These are phyloP conservation scores for Camelina laxa DNA, from an alignment of 345 rosid species.

Conservation along the genomic window DNA sequence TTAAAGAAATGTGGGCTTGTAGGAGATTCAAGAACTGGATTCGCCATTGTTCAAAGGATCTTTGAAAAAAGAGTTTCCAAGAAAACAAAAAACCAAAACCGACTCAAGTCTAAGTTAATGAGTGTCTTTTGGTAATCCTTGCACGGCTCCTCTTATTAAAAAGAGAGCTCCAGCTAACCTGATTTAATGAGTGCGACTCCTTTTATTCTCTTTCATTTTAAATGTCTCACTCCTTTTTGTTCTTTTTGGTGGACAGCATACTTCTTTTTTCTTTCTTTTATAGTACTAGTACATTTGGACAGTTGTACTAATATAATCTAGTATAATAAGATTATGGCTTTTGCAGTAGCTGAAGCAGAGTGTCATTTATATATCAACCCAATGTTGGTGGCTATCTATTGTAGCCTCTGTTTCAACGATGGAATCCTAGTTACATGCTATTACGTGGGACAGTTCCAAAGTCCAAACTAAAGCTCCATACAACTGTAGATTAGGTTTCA, in stretches of 20 bases:
- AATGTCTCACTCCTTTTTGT: background rate
- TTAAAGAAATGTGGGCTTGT: constrained; percentile 21
- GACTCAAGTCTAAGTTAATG: background rate
- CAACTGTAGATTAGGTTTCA: background rate
- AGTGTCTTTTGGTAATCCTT: background rate
- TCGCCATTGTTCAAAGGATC: constrained; percentile 3
- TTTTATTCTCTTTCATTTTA: background rate
- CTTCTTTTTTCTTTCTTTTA: no score
- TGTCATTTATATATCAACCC: no score
- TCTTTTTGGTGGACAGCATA: no score
- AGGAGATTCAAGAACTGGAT: background rate
- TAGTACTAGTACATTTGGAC: no score
- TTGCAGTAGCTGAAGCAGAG: no score
- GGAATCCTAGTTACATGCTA: background rate
- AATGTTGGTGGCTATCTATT: no score
- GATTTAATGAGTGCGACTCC: background rate
- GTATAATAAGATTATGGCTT: no score
- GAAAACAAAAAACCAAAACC: background rate
- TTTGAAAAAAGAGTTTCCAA: background rate
- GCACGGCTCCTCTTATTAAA: background rate
- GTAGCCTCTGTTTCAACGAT: background rate
- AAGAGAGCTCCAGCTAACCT: background rate
- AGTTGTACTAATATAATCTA: no score
- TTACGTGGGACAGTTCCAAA: no score
- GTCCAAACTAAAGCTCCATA: no score